phyloP scores from a whole-genome alignment of 2,329 filamentous ascomycete genomes.

The Rutstroemia sp. region DNA sequence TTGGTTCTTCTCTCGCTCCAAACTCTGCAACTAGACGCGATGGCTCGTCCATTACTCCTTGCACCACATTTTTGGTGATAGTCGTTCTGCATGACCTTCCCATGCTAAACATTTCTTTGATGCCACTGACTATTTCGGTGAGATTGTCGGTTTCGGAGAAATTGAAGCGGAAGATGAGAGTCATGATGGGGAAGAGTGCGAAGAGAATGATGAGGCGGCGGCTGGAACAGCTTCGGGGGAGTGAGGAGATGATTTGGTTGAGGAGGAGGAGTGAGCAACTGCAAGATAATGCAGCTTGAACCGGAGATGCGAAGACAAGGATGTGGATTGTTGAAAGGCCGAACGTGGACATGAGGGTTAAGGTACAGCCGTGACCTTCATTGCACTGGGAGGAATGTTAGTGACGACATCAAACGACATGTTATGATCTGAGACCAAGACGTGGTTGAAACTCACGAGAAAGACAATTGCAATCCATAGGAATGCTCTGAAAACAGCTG shows the following conservation, averaged over 20 bases:
- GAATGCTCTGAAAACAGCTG: background rate
- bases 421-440: no score
- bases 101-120: background rate
- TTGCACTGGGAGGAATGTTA: background rate
- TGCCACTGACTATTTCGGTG: background rate
- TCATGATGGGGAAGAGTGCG: background rate
- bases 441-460: background rate
- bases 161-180: background rate
- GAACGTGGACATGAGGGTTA: conserved; percentile 4
- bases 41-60: conserved; percentile 2
- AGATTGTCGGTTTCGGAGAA: background rate
- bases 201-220: background rate
- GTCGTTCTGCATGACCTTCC: background rate
- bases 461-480: background rate
- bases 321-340: conserved; percentile 5
- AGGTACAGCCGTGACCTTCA: conserved; percentile 1
- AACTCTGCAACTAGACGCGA: conserved; percentile 6
- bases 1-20: background rate
- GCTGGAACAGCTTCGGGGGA: background rate
- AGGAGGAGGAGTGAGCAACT: conserved; percentile 2
- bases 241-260: background rate
- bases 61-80: background rate
- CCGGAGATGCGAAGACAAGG: background rate
- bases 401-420: background rate
- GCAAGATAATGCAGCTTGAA: background rate